A percentile compares a stretch with the other conserved stretches of the same genome.
phyloP scores from a whole-genome alignment of 2,329 filamentous ascomycete genomes.

The Colletotrichum sansevieriae region DNA sequence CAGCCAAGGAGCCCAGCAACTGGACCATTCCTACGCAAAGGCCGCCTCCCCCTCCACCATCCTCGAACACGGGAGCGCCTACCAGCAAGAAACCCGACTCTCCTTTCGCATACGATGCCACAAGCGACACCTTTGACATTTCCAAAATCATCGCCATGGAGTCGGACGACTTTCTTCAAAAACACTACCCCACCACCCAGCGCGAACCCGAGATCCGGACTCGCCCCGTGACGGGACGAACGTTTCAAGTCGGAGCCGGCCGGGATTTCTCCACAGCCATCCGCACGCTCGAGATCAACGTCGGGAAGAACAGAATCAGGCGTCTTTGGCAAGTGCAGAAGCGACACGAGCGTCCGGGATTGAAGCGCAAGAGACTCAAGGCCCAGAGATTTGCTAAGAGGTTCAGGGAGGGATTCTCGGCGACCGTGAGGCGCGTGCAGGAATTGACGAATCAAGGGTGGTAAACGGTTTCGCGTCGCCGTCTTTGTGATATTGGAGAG shows the following conservation, averaged over 20 bases:
- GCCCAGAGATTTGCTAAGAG: slow-evolving; percentile 76
- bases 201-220: slow-evolving; percentile 52
- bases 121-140: slow-evolving; percentile 48
- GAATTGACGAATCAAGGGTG: slow-evolving; percentile 84
- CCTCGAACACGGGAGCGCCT: not conserved
- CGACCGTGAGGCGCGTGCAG: slow-evolving; percentile 72
- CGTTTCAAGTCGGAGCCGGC: slow-evolving; percentile 55
- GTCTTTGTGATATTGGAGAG: too few species aligned
- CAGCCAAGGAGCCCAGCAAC: not conserved
- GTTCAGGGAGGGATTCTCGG: slow-evolving; percentile 78
- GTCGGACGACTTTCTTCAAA: slow-evolving; percentile 44
- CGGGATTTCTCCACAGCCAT: slow-evolving; percentile 62
- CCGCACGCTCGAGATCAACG: slow-evolving; percentile 54
- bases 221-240: slow-evolving; percentile 59
- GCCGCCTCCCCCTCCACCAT: slow-evolving; percentile 16
- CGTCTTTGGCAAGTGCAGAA: slow-evolving; percentile 69
- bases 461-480: slow-evolving; percentile 57
- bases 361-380: slow-evolving; percentile 82
- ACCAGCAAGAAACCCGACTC: slow-evolving; percentile 4
- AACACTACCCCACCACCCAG: slow-evolving; percentile 33
- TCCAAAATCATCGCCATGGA: slow-evolving; percentile 52
- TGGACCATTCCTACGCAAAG: slow-evolving; percentile 8
- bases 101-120: slow-evolving; percentile 41
- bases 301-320: slow-evolving; percentile 68
- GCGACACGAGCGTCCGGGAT: slow-evolving; percentile 80